Evolutionary conservation across 1,284 basidiomycete genomes (phyloP), one percentile per base, ranked within the genome.

Genomic region (Trichosporon sp.): DNA sequence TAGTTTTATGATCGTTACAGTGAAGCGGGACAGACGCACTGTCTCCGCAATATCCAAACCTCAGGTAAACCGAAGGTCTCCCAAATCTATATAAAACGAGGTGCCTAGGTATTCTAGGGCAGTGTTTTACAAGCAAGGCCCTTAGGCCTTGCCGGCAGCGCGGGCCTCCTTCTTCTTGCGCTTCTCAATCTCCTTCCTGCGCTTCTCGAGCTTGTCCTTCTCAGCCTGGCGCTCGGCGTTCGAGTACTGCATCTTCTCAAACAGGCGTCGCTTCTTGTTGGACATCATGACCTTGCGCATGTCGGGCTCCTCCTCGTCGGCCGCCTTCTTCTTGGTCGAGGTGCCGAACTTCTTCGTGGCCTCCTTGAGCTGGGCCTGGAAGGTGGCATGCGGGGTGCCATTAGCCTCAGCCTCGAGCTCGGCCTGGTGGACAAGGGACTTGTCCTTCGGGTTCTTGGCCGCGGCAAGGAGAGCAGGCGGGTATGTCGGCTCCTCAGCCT

Each of bases 201-300:
- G 88, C 61, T 82, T 81, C 79, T 87, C 85, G 72, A 91, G 80
- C 60, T 82, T 84, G 62, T 84, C 82, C 65, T 78, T 74, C 88
- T 96, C 93, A 34, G 86, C 84, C 27, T 85, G 83, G 67, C 88
- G 88, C 81, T 91, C 92, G 76, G 86, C 86, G 77, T 95, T 86
- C 67, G 89, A 88, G 80, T 92, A 88, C 82, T 93, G 92, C 87
- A 98, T 90, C 83, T 91, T 91, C 80, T 95, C 92, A 82, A 96
- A 98, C 73, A 99, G 81, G 82, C 96, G 97, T 73, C 89, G 86
- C 82, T 97, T 91, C 83, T 91, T 95, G 83, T 95, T 96, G 82
- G 91, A 95, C 88, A 99, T 89, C 87, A 99, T 87, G 87, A 96
- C 96, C 85, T 95, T 96, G 80, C 93, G 91, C 89, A 97, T 92